phyloP scores from a whole-genome alignment of 176 grass and related monocot species.

The Aegilops speltoides region DNA sequence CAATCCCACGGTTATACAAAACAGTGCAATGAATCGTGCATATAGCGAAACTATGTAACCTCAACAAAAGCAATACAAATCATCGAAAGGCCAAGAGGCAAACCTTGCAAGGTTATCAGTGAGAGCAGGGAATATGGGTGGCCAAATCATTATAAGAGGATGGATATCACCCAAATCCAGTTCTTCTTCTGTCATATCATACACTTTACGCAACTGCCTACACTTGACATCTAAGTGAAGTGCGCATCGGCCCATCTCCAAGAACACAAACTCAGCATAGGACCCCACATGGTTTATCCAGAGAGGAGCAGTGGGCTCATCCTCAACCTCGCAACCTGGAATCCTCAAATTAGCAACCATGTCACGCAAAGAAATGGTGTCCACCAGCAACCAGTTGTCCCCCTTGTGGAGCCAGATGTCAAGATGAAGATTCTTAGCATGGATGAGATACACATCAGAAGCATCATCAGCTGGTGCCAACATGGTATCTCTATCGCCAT shows the following conservation, averaged over 20 bases:
- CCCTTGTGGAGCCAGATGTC: no score
- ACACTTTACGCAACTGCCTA: no score
- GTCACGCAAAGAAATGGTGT: neutral
- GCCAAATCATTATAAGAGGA: no score
- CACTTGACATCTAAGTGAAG: no score
- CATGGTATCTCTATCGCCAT: neutral
- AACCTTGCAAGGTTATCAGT: no score
- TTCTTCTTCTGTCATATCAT: no score
- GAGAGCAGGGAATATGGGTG: no score
- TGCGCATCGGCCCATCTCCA: no score
- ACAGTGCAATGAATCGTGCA: no score
- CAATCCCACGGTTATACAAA: neutral
- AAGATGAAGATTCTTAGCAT: no score
- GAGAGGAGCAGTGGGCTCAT: neutral
- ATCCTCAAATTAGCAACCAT: neutral
- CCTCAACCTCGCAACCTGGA: neutral
- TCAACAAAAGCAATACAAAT: neutral
- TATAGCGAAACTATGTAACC: neutral
- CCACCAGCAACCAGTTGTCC: neutral
- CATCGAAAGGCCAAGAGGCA: neutral
- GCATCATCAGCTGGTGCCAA: neutral
- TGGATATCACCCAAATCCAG: no score
- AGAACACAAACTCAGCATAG: neutral
- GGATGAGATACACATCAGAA: neutral
- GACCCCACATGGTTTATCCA: neutral